Conservation (phyloP, 2,329 filamentous ascomycete genomes). For the Coleophoma crateriformis region DNA sequence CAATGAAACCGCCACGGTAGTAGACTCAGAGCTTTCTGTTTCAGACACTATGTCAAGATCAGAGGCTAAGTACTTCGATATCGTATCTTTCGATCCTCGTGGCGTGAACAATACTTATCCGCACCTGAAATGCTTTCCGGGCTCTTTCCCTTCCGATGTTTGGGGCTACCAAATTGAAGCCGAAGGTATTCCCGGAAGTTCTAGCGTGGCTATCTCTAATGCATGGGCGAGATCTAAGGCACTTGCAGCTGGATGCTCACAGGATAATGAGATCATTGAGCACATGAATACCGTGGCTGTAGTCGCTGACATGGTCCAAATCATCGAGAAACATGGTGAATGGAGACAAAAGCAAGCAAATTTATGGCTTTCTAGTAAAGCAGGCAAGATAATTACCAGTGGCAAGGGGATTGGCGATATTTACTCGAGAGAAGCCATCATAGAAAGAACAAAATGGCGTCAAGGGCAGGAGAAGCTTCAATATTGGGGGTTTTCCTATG, state of each 20-base stretch:
- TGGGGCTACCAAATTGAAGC: background rate
- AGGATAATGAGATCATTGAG: background rate
- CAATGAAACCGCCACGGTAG: conserved; percentile 17
- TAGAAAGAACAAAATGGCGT: too few species aligned
- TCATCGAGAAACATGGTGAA: background rate
- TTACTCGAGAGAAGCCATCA: too few species aligned
- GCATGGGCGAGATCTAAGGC: background rate
- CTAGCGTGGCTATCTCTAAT: background rate
- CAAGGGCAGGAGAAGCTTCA: conserved; percentile 24
- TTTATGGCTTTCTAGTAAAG: background rate
- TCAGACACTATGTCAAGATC: background rate
- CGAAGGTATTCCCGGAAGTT: background rate
- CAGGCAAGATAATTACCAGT: background rate
- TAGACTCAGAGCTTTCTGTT: conserved; percentile 11
- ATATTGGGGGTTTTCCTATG: conserved; percentile 44
- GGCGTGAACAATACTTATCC: conserved; percentile 43
- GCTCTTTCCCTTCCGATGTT: background rate
- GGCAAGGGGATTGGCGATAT: too few species aligned
- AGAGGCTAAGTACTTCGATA: conserved; percentile 21
- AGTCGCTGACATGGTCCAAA: background rate
- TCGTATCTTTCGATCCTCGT: conserved; percentile 39
- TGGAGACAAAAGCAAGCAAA: background rate
- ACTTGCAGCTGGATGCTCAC: background rate
- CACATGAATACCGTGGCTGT: background rate
- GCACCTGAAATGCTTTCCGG: conserved; percentile 36